Evolutionary conservation across 2,329 filamentous ascomycete genomes (phyloP).

Genomic region (Neoscytalidium dimidiatum): DNA sequence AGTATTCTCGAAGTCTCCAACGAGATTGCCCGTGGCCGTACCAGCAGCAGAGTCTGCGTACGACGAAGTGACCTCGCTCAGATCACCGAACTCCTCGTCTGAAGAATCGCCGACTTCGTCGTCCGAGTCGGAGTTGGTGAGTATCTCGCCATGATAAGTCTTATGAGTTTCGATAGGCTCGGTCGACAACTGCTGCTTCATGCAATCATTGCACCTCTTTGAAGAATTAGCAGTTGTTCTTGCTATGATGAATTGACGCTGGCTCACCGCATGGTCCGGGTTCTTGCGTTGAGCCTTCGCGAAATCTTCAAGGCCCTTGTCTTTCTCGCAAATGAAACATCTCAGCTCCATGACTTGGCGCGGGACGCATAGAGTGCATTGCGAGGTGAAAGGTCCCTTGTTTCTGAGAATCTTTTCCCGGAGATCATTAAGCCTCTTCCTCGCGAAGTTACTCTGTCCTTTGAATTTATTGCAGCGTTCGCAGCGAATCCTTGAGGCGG

Average conservation of each 20-base stretch:
- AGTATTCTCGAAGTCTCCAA: not conserved
- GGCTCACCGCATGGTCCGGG: conserved; percentile 48
- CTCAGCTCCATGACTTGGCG: conserved; percentile 47
- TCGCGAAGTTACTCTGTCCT: conserved; percentile 44
- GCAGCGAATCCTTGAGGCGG: conserved; percentile 47
- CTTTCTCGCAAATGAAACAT: conserved; percentile 50
- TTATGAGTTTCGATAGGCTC: not conserved
- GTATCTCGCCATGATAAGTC: not conserved
- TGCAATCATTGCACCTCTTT: conserved; percentile 36
- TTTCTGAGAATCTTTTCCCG: conserved; percentile 24
- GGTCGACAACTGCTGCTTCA: conserved; percentile 27
- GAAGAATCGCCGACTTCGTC: conserved; percentile 41
- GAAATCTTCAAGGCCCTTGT: conserved; percentile 52
- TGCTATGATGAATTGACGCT: not conserved
- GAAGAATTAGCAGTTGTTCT: not conserved
- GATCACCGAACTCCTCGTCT: not conserved
- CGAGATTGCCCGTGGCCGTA: not conserved
- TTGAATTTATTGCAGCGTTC: conserved; percentile 47
- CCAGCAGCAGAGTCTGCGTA: not conserved
- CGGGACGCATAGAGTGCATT: conserved; percentile 50
- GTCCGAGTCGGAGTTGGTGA: conserved; percentile 41
- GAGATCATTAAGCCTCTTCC: conserved; percentile 46
- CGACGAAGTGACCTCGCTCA: not conserved
- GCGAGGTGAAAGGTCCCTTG: conserved; percentile 23
- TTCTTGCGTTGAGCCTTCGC: conserved; percentile 51